Base-by-base conservation (phyloP, 139 green algal genomes). In the Picochlorum sp. region DNA sequence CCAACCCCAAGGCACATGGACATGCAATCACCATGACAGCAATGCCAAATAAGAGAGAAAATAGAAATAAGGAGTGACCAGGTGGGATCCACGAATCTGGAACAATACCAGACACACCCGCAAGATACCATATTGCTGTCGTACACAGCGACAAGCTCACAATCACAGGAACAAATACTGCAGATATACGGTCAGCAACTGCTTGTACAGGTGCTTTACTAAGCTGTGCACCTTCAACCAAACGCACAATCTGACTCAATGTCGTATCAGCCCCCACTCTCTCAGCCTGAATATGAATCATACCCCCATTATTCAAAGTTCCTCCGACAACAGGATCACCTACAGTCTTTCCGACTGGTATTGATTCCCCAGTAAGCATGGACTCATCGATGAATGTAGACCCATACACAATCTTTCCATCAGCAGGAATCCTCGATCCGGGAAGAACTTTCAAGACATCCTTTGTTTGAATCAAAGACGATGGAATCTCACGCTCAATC, bases 1-100 rank as follows among this genome's bases (percentile, higher is more conserved):
- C 94, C 26, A 99, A 83, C 3, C 94, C 89, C 58, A 96, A 81
- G 3, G 86, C 92, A 77, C 94, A 99, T 59, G 94, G 94, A 83
- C 94, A 99, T 49, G 94, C 94, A 49, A 99, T 94, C 41, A 98
- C 92, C 45, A 99, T 68, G 57, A 98, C 94, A 2, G 86, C 73
- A 57, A 98, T 96, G 63, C 81, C 92, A 67, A 97, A 96, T 31
- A 96, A 77, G 30, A 98, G 75, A 11, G 90, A 84, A 44, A 98
- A 93, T 18, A 97, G 75, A 67, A 97, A 97, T 49, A 66, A 65
- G 51, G 78, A 83, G 68, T 91, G 76, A 45, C 88, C 83, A 28
- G 77, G 56, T 3, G 92, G 92, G 47, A 97, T 75, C 86, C 88
- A 96, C 3, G 37, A 16, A 16, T 50, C 68, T 14, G 68, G 85